Base-by-base conservation (phyloP, 2,329 filamentous ascomycete genomes). In the Dichotomopilus funicola region DNA sequence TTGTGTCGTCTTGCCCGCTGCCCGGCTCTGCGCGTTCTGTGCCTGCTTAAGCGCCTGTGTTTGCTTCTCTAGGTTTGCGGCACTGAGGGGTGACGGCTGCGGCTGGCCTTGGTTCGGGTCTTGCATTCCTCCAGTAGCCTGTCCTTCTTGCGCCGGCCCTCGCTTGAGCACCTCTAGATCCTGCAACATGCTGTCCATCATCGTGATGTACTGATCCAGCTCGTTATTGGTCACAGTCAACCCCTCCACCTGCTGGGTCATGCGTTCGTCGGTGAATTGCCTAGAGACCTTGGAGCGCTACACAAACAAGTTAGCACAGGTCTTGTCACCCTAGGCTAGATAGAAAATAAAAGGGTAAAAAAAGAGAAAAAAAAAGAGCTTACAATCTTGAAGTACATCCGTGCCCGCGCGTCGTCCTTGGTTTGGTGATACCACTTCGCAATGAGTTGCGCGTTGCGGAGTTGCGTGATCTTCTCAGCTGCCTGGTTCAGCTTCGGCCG, bases 221-320 rank as follows among this genome's bases (percentile, higher is more conserved):
- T 85, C 82, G 3, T 71, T 63, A 0, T 70, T 65, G n/a, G 67
- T 70, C 13, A 85, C 76, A 31, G 78, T 80, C 46, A 85, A 79
- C 2, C 66, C 67, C 6, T 76, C 71, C 59, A 75, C 80, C 9
- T 76, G 67, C 1, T 69, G 67, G 2, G 64, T 70, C 71, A 78
- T 74, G 48, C 70, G 67, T 1, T 78, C 74, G 11, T 82, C 77
- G 4, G 66, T 63, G 58, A 81, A 85, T 62, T 85, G 82, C 45
- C 73, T 74, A 0, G 74, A 62, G 36, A 85, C 70, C 9, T 78
- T 78, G 34, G 74, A 68, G 57, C 80, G 78, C 80, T 85, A 62
- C 42, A 53, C 2, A 8, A 47, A 13, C 19, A 11, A 5, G 49
- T 61, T 40, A 61, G 59, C 38, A 58, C 36, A 27, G 19, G 19